Conservation (phyloP, 306 rosid genomes). For the Pterocarpus macrocarpus region DNA sequence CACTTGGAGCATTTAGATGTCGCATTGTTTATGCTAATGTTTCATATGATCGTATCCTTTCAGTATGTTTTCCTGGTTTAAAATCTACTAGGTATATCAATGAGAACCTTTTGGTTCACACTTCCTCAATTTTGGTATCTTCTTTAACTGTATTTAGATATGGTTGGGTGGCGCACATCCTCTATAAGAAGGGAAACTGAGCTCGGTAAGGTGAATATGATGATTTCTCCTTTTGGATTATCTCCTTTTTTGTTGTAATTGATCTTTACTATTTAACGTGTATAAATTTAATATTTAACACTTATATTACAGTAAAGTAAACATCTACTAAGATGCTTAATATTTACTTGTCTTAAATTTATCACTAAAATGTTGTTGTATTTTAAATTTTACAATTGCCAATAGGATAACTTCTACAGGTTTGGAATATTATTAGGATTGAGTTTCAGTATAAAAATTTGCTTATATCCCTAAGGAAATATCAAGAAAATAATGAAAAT, state of each 20-base stretch:
- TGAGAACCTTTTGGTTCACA: constrained; percentile 36
- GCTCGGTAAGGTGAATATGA: constrained; percentile 74
- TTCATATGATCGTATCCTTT: constrained; percentile 94
- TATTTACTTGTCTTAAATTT: constrained; percentile 25
- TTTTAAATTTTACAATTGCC: not conserved
- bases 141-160: constrained; percentile 71
- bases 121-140: constrained; percentile 40
- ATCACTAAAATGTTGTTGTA: constrained; percentile 14
- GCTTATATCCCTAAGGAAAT: not conserved
- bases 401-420: not conserved
- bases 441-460: not conserved
- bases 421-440: not conserved
- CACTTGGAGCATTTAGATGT: constrained; percentile 78
- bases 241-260: constrained; percentile 30
- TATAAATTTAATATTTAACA: constrained; percentile 17
- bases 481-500: too few relatives aligned
- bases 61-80: constrained; percentile 35
- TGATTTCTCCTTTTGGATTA: constrained; percentile 39
- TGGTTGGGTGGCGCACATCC: constrained; percentile 99
- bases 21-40: constrained; percentile 90
- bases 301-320: constrained; percentile 29
- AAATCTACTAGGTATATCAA: constrained; percentile 23
- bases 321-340: not conserved
- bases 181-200: constrained; percentile 92
- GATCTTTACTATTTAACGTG: constrained; percentile 12